Evolutionary conservation across 108 stramenopile genomes (phyloP), one percentile per base, ranked within the genome.

Genomic region (Chaetoceros tenuissimus): DNA sequence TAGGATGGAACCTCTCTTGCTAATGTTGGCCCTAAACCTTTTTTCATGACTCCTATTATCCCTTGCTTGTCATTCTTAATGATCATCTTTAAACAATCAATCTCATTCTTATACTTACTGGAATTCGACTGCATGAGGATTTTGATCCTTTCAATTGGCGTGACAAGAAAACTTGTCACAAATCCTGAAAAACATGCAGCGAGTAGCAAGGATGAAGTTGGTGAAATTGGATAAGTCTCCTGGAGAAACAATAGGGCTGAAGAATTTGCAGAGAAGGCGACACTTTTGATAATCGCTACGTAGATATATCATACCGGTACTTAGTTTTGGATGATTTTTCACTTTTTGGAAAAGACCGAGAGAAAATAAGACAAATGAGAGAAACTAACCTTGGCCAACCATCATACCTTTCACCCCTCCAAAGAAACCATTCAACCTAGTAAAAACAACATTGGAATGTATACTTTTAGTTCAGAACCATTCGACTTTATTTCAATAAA

Each of bases 321-420:
- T n/a, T n/a, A n/a, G n/a, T n/a, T n/a, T n/a, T n/a, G n/a, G n/a
- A n/a, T n/a, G n/a, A n/a, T n/a, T n/a, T n/a, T n/a, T n/a, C n/a
- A n/a, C n/a, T n/a, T n/a, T n/a, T n/a, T n/a, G n/a, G n/a, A n/a
- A n/a, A n/a, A n/a, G n/a, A n/a, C n/a, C n/a, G n/a, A n/a, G n/a
- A n/a, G n/a, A n/a, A n/a, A n/a, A n/a, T n/a, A n/a, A n/a, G n/a
- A n/a, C n/a, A n/a, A n/a, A n/a, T n/a, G n/a, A n/a, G n/a, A n/a
- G 34, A 10, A 5, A 40, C 34, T 40, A 5, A 40, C 34, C 34
- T 54, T 76, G 75, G 0, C 75, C 75, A 19, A 72, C 70, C 66
- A 76, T 71, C 75, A 76, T 72, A 3, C 55, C 71, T 55, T 72
- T 66, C 2, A 76, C 75, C 19, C 75, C 75, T 2, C 71, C 71